Evolutionary conservation across 1,284 basidiomycete genomes (phyloP), one percentile per base, ranked within the genome.

Genomic region (Heterobasidion occidentale): DNA sequence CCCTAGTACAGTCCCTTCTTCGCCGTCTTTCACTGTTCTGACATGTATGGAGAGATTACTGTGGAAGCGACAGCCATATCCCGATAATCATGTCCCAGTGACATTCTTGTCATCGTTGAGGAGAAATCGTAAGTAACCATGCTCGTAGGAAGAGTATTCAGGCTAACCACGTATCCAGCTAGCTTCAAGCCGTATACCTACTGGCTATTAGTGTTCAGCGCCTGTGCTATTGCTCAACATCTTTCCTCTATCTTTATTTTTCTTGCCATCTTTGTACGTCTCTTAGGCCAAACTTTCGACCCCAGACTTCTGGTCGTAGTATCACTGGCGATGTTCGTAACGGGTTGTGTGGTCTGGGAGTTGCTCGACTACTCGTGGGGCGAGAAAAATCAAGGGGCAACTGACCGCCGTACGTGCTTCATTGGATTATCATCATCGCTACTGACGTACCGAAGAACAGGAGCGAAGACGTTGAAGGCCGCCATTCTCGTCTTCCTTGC

Each of bases 401-500:
- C 60, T 20, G 58, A 62, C 56, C 61, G 71, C 62, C 71, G 75
- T 77, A 51, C 48, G 73, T 68, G 33, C 52, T 58, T 35, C 46
- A 17, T 8, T 36, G 45, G 7, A 46, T 42, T n/a, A 36, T 34
- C 9, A 9, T 14, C 36, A 36, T 33, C 9, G n/a, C 36, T 17
- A 14, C 45, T 53, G n/a, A 53, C 45, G 19, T 45, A 56, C 48
- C 52, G 46, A 44, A 35, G 54, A 56, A n/a, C 62, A 88, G 88
- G 81, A 60, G 76, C 86, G 46, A 88, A 88, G 66, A 73, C 78
- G 2, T 67, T 86, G 61, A 88, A 86, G 69, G 89, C 81, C 2
- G 86, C 92, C 7, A 79, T 95, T 49, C 78, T 98, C 53, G 88
- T 96, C 56, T 90, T 94, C 63, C 79, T 98, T 7, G 83, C 92